Conservation (phyloP, 352 stramenopile species). For the Nothophytophthora sp. region DNA sequence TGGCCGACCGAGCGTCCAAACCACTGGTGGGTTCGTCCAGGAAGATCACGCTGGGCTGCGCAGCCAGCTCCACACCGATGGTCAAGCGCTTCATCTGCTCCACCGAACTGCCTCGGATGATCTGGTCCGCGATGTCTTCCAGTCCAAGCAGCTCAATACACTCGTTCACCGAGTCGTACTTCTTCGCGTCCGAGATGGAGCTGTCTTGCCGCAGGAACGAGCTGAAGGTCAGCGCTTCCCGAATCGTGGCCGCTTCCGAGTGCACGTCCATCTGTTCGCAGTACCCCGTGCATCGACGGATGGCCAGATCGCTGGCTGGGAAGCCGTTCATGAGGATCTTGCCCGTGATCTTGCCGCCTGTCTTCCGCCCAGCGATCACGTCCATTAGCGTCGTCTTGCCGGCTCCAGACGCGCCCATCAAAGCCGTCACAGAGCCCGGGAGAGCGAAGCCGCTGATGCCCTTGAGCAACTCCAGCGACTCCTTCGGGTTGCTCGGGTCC, state of each 20-base stretch:
- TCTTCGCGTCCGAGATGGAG: slow-evolving; percentile 6
- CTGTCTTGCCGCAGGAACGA: slow-evolving; percentile 43
- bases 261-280: slow-evolving; percentile 7
- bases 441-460: slow-evolving; percentile 27
- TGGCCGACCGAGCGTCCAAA: slow-evolving; percentile 75
- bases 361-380: slow-evolving; percentile 90
- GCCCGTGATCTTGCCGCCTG: slow-evolving; percentile 62
- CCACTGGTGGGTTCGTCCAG: slow-evolving; percentile 69
- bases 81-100: no score
- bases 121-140: slow-evolving; percentile 12
- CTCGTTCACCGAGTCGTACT: slow-evolving; percentile 22
- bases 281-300: slow-evolving; percentile 4
- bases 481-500: slow-evolving; percentile 2
- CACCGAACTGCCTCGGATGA: slow-evolving; percentile 9
- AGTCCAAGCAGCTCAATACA: slow-evolving; percentile 24
- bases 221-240: slow-evolving; percentile 74
- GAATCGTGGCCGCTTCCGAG: background rate
- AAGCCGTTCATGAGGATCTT: slow-evolving; percentile 82
- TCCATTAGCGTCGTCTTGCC: slow-evolving; percentile 55
- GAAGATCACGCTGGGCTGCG: slow-evolving; percentile 76
- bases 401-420: slow-evolving; percentile 42
- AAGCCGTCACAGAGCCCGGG: slow-evolving; percentile 33
- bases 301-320: slow-evolving; percentile 10
- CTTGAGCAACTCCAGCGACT: slow-evolving; percentile 25
- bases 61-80: slow-evolving; percentile 73